A percentile compares a stretch with the other conserved stretches of the same genome.
Evolutionary conservation across 2,329 filamentous ascomycete genomes (phyloP).

Genomic region (Xylaria sp.): DNA sequence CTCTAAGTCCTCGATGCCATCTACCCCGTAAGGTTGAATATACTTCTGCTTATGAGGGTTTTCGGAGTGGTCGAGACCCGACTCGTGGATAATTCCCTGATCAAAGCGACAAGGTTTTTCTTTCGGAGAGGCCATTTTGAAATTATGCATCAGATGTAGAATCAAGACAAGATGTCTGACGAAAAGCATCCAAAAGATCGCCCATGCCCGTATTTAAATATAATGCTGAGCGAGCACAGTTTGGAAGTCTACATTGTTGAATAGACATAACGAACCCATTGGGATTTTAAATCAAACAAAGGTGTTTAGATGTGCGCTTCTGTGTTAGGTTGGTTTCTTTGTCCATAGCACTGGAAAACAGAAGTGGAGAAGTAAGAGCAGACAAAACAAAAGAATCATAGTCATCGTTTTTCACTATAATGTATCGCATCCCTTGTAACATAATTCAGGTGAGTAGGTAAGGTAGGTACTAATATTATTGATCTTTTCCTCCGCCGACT

Average conservation of each 20-base stretch:
- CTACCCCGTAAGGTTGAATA: conserved; percentile 2
- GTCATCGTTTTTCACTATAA: background rate
- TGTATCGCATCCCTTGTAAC: background rate
- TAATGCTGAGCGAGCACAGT: background rate
- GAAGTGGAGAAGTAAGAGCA: background rate
- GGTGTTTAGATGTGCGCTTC: background rate
- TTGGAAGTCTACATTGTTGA: background rate
- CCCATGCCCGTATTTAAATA: background rate
- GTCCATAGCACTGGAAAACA: background rate
- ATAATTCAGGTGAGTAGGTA: background rate
- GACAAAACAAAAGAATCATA: background rate
- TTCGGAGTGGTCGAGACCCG: background rate
- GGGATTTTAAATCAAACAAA: background rate
- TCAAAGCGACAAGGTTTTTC: background rate
- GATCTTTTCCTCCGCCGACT: too few species aligned
- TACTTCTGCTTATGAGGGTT: conserved; percentile 4
- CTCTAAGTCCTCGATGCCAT: conserved; percentile 30
- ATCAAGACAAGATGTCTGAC: background rate
- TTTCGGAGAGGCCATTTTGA: background rate
- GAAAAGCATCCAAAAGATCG: background rate
- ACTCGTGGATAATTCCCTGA: background rate
- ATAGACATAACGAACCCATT: background rate
- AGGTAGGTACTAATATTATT: background rate
- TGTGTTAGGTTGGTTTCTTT: background rate
- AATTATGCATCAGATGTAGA: background rate